Evolutionary conservation across 441 rosid genomes (phyloP), one percentile per base, ranked within the genome.

Genomic region (Erodium moschatum): DNA sequence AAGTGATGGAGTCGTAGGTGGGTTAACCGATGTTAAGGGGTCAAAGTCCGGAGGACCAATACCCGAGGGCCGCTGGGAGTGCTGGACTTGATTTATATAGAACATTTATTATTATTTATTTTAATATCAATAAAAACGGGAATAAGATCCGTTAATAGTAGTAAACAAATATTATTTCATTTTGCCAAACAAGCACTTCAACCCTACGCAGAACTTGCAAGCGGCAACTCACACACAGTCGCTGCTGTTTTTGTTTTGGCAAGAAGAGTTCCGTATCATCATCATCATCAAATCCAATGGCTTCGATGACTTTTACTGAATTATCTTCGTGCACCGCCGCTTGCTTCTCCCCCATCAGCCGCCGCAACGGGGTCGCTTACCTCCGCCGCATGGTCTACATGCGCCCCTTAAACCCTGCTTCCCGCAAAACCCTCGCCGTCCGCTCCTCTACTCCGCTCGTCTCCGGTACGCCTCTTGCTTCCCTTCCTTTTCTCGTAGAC

Each of bases 281-380:
- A 8, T 42, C 48, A 42, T 8, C 11, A 8, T 8, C 48, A 18
- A 20, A 5, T 16, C 40, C 46, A 70, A 85, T 84, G 87, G 78
- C 86, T 66, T 79, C 90, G 33, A 73, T 82, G 75, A 60, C 81
- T 40, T 79, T 85, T 68, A 67, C 82, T 0, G 86, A 83, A 54
- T 78, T 74, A 20, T 78, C 89, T 66, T 66, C 88, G 65, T 68
- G 84, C 12, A 31, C 76, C 46, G 54, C 82, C 18, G 72, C 82
- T 29, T 83, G 84, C 9, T 81, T 85, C 68, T 68, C 82, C 52
- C 81, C 80, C 70, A n/a, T 76, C 5, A 64, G 67, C 75, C 50
- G 68, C 48, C 11, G 70, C 40, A 72, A 33, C 60, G 31, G 69
- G 68, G 56, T 62, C 69, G 46, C 38, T 62, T 78, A 66, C 71